phyloP scores from a whole-genome alignment of 148 eudicot genomes.

The Silene conica region DNA sequence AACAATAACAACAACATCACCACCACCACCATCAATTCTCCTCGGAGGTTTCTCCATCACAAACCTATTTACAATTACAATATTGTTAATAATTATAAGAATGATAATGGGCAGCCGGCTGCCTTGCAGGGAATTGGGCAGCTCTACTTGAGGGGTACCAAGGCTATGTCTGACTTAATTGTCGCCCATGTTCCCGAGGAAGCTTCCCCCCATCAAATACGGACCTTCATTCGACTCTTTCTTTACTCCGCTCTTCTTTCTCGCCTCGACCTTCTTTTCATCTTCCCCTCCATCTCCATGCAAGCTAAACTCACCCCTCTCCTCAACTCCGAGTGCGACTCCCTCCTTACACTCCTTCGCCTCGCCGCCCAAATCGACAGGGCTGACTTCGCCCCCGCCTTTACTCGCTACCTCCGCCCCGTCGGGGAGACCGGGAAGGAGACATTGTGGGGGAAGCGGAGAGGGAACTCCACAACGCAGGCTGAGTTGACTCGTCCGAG shows the following conservation, averaged over 20 bases:
- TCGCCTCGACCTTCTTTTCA: slow-evolving; percentile 42
- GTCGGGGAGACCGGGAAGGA: slow-evolving; percentile 45
- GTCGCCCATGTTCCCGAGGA: slow-evolving; percentile 54
- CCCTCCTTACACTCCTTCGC: slow-evolving; percentile 35
- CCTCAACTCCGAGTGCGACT: slow-evolving; percentile 40
- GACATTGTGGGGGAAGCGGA: slow-evolving; percentile 61
- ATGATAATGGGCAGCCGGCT: slow-evolving; percentile 8
- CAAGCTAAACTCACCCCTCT: slow-evolving; percentile 17
- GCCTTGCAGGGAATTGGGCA: slow-evolving; percentile 78
- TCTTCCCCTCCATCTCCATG: slow-evolving; percentile 32
- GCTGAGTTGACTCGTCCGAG: slow-evolving; percentile 45
- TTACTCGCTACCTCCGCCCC: slow-evolving; percentile 36
- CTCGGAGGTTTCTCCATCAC: slow-evolving; percentile 2
- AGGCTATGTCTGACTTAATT: slow-evolving; percentile 50
- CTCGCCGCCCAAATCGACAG: slow-evolving; percentile 3
- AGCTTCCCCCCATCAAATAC: slow-evolving; percentile 23
- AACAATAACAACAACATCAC: slow-evolving; percentile 8
- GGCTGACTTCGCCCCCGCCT: slow-evolving; percentile 17
- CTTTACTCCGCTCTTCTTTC: slow-evolving; percentile 38
- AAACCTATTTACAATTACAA: background rate
- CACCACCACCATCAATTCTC: background rate
- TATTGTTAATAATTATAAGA: background rate
- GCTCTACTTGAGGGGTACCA: slow-evolving; percentile 51
- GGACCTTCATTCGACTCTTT: slow-evolving; percentile 40
- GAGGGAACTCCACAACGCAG: slow-evolving; percentile 21